Conservation (phyloP, 2,329 filamentous ascomycete species). For the Monilinia polystroma region DNA sequence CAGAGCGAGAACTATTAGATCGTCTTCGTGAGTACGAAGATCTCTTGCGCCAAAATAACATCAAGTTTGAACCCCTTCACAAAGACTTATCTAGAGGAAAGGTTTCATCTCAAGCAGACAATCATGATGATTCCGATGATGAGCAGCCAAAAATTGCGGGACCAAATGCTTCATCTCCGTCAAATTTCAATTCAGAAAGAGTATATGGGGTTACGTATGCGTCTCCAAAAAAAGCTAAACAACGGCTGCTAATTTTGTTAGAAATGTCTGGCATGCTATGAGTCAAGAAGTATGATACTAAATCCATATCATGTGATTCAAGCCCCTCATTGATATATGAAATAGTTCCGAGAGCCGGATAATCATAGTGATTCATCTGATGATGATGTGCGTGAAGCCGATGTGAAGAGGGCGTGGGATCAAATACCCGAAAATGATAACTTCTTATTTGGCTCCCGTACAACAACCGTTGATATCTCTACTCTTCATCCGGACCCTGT, state of each 20-base stretch:
- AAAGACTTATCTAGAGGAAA: constrained; percentile 33
- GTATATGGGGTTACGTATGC: constrained; percentile 40
- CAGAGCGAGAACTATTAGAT: constrained; percentile 37
- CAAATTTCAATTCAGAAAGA: constrained; percentile 36
- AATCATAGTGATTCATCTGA: constrained; percentile 40
- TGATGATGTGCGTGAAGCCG: constrained; percentile 41
- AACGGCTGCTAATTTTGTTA: constrained; percentile 38
- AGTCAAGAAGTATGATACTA: constrained; percentile 43
- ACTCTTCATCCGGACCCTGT: constrained; percentile 55
- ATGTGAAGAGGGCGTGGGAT: constrained; percentile 49
- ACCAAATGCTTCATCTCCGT: constrained; percentile 31
- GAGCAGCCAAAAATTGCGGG: constrained; percentile 31
- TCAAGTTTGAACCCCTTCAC: constrained; percentile 36
- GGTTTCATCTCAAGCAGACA: constrained; percentile 25
- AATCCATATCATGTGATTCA: constrained; percentile 7
- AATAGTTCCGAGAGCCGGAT: constrained; percentile 37
- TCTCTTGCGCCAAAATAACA: constrained; percentile 35
- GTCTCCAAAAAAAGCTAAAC: constrained; percentile 22
- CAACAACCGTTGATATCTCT: constrained; percentile 46
- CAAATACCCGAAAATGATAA: constrained; percentile 46
- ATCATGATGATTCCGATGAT: constrained; percentile 35
- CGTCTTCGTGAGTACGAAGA: constrained; percentile 38
- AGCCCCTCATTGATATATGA: constrained; percentile 26
- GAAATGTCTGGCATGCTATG: constrained; percentile 49
- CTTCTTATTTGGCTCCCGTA: constrained; percentile 52